Evolutionary conservation across 176 grass and related monocot genomes (phyloP).

Genomic region (Olyra latifolia): DNA sequence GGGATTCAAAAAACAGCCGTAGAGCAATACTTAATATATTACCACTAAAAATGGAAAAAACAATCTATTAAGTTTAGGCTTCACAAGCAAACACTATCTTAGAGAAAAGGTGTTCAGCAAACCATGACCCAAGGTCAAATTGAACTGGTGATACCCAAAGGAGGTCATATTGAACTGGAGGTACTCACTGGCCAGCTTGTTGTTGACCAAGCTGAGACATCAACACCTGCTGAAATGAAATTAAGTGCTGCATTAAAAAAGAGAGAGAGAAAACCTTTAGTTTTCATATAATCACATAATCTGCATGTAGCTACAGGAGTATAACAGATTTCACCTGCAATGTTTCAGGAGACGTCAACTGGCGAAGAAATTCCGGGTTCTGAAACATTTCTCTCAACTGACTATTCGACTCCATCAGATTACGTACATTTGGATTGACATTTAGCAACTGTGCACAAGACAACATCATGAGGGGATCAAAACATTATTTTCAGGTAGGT

Average conservation of each 20-base stretch:
- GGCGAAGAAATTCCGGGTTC: slow-evolving; percentile 80
- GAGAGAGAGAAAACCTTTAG: slow-evolving; percentile 2
- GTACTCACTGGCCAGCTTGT: slow-evolving; percentile 61
- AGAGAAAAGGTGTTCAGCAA: not conserved
- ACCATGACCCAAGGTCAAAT: not conserved
- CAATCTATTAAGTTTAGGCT: not conserved
- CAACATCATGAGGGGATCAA: not conserved
- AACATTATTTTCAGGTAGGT: not conserved
- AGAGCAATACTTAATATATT: not conserved
- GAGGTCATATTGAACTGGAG: slow-evolving; percentile 1
- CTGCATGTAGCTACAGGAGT: slow-evolving; percentile 14
- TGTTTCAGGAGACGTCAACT: slow-evolving; percentile 71
- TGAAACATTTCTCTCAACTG: slow-evolving; percentile 77
- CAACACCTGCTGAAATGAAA: slow-evolving; percentile 57
- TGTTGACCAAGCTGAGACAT: slow-evolving; percentile 59
- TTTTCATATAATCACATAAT: not conserved
- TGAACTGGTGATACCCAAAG: slow-evolving; percentile 40
- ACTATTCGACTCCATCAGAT: slow-evolving; percentile 64
- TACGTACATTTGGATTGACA: slow-evolving; percentile 58
- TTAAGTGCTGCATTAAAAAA: slow-evolving; percentile 46
- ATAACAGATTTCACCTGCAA: slow-evolving; percentile 57
- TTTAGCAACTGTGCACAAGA: slow-evolving; percentile 49
- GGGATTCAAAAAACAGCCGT: slow-evolving; percentile 20
- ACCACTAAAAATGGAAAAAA: not conserved
- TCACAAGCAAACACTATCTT: not conserved